Percentiles rank a stretch among this genome's conserved stretches.
Conservation (phyloP, 129 eudicot species). For the Escallonia rubra region DNA sequence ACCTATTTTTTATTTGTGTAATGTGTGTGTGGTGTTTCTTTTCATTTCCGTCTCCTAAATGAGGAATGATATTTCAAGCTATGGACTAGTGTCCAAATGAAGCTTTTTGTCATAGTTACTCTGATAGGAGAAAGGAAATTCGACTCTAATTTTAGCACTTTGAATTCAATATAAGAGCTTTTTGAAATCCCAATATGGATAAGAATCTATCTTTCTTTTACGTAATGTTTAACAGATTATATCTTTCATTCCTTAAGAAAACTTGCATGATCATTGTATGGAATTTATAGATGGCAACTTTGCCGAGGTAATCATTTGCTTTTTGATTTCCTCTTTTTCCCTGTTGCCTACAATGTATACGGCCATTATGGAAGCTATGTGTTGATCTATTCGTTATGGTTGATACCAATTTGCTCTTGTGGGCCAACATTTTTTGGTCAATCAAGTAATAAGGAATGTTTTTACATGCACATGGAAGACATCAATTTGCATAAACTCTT, state of each 20-base stretch:
- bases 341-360: constrained; percentile 27
- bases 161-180: no score
- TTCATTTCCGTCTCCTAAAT: constrained; percentile 23
- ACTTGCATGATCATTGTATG: no score
- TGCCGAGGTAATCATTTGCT: constrained; percentile 44
- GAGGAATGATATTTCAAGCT: constrained; percentile 32
- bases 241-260: no score
- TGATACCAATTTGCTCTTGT: constrained; percentile 11
- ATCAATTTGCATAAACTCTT: neutral
- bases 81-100: constrained; percentile 41
- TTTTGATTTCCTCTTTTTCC: constrained; percentile 37
- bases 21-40: neutral
- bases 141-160: no score
- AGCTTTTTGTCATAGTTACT: constrained; percentile 61
- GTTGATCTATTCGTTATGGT: constrained; percentile 7
- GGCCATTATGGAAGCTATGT: constrained; percentile 13
- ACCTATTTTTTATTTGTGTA: neutral
- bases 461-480: constrained; percentile 7
- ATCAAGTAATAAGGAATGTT: no score
- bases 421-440: constrained; percentile 11
- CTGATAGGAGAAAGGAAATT: constrained; percentile 29
- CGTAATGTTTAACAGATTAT: no score
- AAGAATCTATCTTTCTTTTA: no score
- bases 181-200: no score
- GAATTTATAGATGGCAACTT: constrained; percentile 34